Conservation (phyloP, 768 basidiomycete species). For the Collybiopsis luxurians region DNA sequence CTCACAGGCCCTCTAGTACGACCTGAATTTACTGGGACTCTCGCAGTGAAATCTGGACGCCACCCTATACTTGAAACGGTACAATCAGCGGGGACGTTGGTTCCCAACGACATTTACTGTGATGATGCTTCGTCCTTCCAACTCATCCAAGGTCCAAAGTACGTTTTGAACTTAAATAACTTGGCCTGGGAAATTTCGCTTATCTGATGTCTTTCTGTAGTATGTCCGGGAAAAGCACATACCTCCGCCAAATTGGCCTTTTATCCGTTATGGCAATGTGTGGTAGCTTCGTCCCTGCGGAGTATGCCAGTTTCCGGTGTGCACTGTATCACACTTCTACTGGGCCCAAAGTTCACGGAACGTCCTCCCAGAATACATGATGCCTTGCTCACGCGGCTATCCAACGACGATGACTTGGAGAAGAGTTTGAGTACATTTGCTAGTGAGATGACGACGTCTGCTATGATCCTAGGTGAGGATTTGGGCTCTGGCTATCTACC, state of each 20-base stretch:
- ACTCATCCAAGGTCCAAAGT: constrained; percentile 91
- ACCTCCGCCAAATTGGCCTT: constrained; percentile 83
- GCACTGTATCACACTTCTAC: constrained; percentile 4
- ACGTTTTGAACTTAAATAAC: constrained; percentile 19
- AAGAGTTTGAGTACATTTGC: constrained; percentile 92
- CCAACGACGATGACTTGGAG: constrained; percentile 93
- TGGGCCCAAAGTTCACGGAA: background rate
- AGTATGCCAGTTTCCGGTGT: constrained; percentile 87
- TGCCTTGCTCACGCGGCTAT: constrained; percentile 79
- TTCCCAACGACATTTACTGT: constrained; percentile 91
- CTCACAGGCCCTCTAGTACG: constrained; percentile 53
- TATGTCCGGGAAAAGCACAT: constrained; percentile 82
- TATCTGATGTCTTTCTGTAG: background rate
- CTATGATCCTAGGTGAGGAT: constrained; percentile 81
- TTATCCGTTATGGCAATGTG: constrained; percentile 85
- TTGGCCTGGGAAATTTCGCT: too few relatives aligned
- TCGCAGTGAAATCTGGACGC: constrained; percentile 85
- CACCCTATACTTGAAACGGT: constrained; percentile 85
- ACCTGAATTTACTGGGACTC: constrained; percentile 87
- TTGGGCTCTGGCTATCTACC: too few relatives aligned
- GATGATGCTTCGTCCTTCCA: constrained; percentile 85
- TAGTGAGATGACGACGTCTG: constrained; percentile 88
- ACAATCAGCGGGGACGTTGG: constrained; percentile 63
- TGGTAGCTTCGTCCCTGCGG: constrained; percentile 90
- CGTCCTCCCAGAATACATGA: constrained; percentile 63